Percentiles rank a stretch among this genome's conserved stretches.
phyloP scores from a whole-genome alignment of 495 filamentous ascomycete species.

The Apodospora peruviana region DNA sequence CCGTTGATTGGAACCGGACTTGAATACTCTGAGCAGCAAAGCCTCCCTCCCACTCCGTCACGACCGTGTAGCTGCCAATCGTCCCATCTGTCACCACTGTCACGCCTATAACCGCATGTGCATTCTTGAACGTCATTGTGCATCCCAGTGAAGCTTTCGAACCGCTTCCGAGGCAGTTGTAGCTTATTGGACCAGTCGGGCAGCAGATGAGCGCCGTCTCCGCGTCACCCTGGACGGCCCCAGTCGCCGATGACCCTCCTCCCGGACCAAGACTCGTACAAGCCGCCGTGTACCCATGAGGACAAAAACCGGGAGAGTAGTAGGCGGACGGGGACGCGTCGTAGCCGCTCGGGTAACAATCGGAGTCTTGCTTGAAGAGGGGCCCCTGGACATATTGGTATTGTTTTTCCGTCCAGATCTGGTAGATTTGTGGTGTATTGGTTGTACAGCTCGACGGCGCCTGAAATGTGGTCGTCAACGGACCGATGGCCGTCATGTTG shows the following conservation, averaged over 20 bases:
- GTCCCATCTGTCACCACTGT: conserved; percentile 14
- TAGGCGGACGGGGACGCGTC: conserved; percentile 22
- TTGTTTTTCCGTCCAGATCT: conserved; percentile 10
- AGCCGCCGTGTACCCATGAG: conserved; percentile 25
- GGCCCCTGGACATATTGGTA: conserved; percentile 24
- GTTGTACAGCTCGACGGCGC: conserved; percentile 24
- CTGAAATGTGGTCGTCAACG: conserved; percentile 25
- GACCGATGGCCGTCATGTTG: conserved; percentile 26
- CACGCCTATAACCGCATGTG: conserved; percentile 9
- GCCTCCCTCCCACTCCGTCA: conserved; percentile 11
- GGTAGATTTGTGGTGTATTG: conserved; percentile 17
- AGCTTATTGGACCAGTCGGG: conserved; percentile 16
- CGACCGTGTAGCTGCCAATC: conserved; percentile 3
- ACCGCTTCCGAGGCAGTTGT: conserved; percentile 12
- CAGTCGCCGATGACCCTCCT: not conserved
- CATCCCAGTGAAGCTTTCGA: conserved; percentile 14
- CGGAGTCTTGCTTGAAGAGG: conserved; percentile 13
- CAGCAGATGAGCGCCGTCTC: conserved; percentile 26
- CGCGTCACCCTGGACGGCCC: conserved; percentile 4
- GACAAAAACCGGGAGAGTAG: conserved; percentile 28
- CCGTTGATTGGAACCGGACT: conserved; percentile 17
- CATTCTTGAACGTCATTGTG: conserved; percentile 14
- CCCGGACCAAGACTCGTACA: conserved; percentile 19
- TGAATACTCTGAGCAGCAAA: conserved; percentile 23
- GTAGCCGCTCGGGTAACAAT: conserved; percentile 25